Evolutionary conservation across 495 filamentous ascomycete genomes (phyloP), one percentile per base, ranked within the genome.

Genomic region (Penicillium diatomitis): DNA sequence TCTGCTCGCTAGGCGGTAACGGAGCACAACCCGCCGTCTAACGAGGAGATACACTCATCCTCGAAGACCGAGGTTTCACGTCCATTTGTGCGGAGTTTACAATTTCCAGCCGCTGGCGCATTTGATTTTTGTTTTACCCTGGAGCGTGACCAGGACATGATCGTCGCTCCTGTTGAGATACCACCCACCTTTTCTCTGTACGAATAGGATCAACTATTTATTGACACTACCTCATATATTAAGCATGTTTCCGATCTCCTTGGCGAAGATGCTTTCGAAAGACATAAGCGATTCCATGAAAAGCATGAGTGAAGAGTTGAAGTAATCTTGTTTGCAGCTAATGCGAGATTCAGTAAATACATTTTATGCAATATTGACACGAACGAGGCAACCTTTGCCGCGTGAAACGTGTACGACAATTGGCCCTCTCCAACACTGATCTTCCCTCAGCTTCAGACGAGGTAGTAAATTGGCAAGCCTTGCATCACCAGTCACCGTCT

Each of bases 111-210:
- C 20, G 20, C 20, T 20, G 20, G 20, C 20, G 20, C 20, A 20
- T 20, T 20, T 20, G 47, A 35, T 38, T 11, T 50, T 48, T 54
- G 49, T 33, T 49, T 55, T 58, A 42, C 51, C 56, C 60, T 52
- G 54, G 48, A 47, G 51, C 51, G 60, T 52, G 57, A 55, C 57
- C 46, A 41, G 51, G 52, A 40, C 54, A 40, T 38, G 20, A 37
- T 55, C 44, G 32, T 59, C 53, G 55, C 48, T 47, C 39, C 49
- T 54, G 48, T 58, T 60, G 57, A 57, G 60, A 63, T 63, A 63
- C 60, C 60, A 63, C 46, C 54, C 48, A 53, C 52, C 48, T 57
- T 43, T 48, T 55, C 53, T 38, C 38, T 63, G 60, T 63, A 63
- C 52, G 52, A 60, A 47, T 60, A 63, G 50, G 54, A 50, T 43